Conservation (phyloP, 1,139 yeast genomes). For the Diutina pseudorugosa region DNA sequence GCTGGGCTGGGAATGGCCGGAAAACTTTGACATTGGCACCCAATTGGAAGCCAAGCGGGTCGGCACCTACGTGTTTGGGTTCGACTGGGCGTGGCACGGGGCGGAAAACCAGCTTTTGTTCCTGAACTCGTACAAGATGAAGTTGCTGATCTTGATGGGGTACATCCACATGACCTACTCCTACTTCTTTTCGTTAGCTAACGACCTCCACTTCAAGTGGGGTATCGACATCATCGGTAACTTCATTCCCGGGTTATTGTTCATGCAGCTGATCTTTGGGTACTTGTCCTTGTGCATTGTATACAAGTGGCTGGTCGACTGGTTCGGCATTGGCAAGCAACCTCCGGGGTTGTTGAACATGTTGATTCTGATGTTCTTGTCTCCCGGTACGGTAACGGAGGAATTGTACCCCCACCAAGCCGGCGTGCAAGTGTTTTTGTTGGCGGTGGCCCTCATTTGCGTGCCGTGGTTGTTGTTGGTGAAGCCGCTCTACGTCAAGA, state of each 20-base stretch:
- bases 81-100: slow-evolving; percentile 97
- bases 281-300: slow-evolving; percentile 73
- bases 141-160: slow-evolving; percentile 88
- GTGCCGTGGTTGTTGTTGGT: slow-evolving; percentile 88
- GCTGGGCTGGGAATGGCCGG: slow-evolving; percentile 92
- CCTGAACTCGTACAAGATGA: slow-evolving; percentile 94
- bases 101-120: slow-evolving; percentile 84
- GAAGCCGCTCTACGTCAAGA: slow-evolving; percentile 68
- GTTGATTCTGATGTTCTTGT: slow-evolving; percentile 89
- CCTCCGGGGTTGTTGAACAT: slow-evolving; percentile 93
- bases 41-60: slow-evolving; percentile 47
- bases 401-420: slow-evolving; percentile 78
- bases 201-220: slow-evolving; percentile 61
- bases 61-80: slow-evolving; percentile 70
- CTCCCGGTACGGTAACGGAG: slow-evolving; percentile 85
- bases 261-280: slow-evolving; percentile 95
- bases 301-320: slow-evolving; percentile 91
- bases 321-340: slow-evolving; percentile 62
- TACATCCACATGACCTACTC: slow-evolving; percentile 91
- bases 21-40: slow-evolving; percentile 48
- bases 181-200: slow-evolving; percentile 71
- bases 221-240: slow-evolving; percentile 83
- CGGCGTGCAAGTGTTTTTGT: slow-evolving; percentile 59
- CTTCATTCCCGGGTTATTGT: slow-evolving; percentile 84
- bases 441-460: slow-evolving; percentile 71